phyloP scores from a whole-genome alignment of 257 asterid species.

The Solanum chmielewskii region DNA sequence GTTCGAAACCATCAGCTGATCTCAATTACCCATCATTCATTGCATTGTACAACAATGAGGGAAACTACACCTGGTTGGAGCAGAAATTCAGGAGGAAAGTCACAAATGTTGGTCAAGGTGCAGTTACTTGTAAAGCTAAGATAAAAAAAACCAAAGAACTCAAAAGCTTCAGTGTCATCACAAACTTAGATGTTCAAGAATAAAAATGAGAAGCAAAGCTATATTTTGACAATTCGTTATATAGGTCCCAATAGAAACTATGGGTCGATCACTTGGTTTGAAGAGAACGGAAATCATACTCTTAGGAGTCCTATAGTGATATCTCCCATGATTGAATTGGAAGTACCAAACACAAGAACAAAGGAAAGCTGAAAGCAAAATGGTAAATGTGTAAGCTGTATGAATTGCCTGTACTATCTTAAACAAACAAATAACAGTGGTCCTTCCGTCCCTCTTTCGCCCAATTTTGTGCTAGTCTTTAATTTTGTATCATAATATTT shows the following conservation, averaged over 20 bases:
- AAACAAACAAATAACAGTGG: not conserved
- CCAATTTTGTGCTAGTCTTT: not conserved
- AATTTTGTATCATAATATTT: not conserved
- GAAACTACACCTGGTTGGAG: not conserved
- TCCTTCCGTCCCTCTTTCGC: not conserved
- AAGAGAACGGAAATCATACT: constrained; percentile 11
- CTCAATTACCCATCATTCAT: constrained; percentile 14
- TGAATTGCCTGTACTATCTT: not conserved
- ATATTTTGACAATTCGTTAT: not conserved
- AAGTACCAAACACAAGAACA: not conserved
- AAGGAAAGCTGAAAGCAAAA: not conserved
- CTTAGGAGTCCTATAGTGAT: not conserved
- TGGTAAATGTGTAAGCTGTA: not conserved
- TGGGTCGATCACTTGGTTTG: constrained; percentile 38
- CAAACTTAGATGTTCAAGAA: not conserved
- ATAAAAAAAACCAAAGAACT: not conserved
- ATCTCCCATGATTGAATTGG: not conserved
- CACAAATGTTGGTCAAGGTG: constrained; percentile 11
- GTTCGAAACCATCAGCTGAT: constrained; percentile 3
- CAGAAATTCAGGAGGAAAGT: constrained; percentile 2
- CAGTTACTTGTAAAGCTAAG: not conserved
- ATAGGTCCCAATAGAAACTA: not conserved
- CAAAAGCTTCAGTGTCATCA: constrained; percentile 2
- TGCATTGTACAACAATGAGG: not conserved
- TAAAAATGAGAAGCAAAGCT: constrained; percentile 10